These are phyloP conservation scores for Fusarium napiforme DNA, from an alignment of 2,329 filamentous ascomycete genomes.

Conservation along the genomic window DNA sequence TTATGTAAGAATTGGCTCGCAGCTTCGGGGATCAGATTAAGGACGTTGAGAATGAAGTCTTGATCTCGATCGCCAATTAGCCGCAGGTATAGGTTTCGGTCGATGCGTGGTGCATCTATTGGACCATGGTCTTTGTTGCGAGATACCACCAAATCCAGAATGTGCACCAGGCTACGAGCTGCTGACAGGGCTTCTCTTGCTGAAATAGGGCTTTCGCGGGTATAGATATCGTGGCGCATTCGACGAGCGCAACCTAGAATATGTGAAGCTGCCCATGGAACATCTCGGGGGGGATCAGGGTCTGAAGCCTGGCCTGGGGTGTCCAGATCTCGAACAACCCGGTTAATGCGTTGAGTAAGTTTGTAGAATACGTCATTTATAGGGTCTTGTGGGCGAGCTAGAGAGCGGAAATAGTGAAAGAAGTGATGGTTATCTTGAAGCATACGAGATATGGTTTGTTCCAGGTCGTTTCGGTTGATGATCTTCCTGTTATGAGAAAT, in stretches of 20 bases:
- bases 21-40: slow-evolving; percentile 57
- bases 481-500: slow-evolving; percentile 48
- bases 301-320: slow-evolving; percentile 7
- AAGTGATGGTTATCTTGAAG: slow-evolving; percentile 65
- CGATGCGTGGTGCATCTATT: slow-evolving; percentile 37
- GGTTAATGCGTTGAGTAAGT: slow-evolving; percentile 59
- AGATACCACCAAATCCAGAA: slow-evolving; percentile 58
- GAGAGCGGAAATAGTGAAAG: slow-evolving; percentile 63
- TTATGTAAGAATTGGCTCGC: slow-evolving; percentile 56
- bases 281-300: slow-evolving; percentile 51
- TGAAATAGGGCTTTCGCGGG: slow-evolving; percentile 52
- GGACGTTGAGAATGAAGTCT: slow-evolving; percentile 58
- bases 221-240: slow-evolving; percentile 56
- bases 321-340: slow-evolving; percentile 59
- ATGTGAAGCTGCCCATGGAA: slow-evolving; percentile 62
- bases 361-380: slow-evolving; percentile 60
- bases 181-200: slow-evolving; percentile 56
- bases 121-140: slow-evolving; percentile 53
- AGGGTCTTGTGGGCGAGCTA: slow-evolving; percentile 57
- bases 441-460: slow-evolving; percentile 64
- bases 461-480: slow-evolving; percentile 58
- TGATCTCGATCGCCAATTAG: slow-evolving; percentile 58
- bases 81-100: slow-evolving; percentile 60
- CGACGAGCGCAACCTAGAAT: slow-evolving; percentile 56
- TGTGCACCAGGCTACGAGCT: slow-evolving; percentile 59